Conservation (phyloP, 2,329 filamentous ascomycete genomes). For the Fusarium duplospermum region DNA sequence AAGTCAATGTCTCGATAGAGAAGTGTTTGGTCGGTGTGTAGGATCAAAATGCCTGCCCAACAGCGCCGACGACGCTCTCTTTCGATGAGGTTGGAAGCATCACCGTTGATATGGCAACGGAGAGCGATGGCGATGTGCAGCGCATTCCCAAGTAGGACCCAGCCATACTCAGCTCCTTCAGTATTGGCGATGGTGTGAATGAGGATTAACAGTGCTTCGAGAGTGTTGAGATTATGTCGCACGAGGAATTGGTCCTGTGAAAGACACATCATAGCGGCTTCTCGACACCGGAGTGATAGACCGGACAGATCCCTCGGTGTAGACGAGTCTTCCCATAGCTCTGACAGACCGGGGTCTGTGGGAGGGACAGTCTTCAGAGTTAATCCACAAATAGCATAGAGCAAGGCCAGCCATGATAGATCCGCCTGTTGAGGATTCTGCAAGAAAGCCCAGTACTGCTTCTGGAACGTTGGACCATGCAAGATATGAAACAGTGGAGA, state of each 20-base stretch:
- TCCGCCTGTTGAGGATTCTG: neutral
- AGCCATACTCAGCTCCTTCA: slow-evolving; percentile 25
- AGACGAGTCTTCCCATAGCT: slow-evolving; percentile 4
- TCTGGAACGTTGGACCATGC: slow-evolving; percentile 31
- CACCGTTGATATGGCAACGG: slow-evolving; percentile 16
- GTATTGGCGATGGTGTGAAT: slow-evolving; percentile 23
- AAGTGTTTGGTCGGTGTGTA: slow-evolving; percentile 29
- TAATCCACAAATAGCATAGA: slow-evolving; percentile 31
- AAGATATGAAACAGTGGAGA: slow-evolving; percentile 30
- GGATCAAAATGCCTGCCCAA: slow-evolving; percentile 32
- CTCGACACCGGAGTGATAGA: slow-evolving; percentile 5
- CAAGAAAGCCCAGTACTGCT: slow-evolving; percentile 21
- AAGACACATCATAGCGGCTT: slow-evolving; percentile 22
- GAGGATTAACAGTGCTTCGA: slow-evolving; percentile 22
- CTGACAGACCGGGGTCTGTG: slow-evolving; percentile 15
- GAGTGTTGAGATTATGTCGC: slow-evolving; percentile 24
- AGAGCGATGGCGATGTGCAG: slow-evolving; percentile 22
- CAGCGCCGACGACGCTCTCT: slow-evolving; percentile 29
- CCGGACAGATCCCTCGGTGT: neutral
- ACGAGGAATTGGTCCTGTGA: slow-evolving; percentile 28
- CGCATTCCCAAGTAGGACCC: slow-evolving; percentile 32
- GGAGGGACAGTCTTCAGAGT: slow-evolving; percentile 14
- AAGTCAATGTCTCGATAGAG: slow-evolving; percentile 29
- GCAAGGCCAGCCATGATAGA: slow-evolving; percentile 28
- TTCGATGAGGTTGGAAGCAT: slow-evolving; percentile 9